Percentiles rank a stretch among this genome's conserved stretches.
These are phyloP conservation scores for Gossypioides kirkii DNA, from an alignment of 345 rosid genomes.

Conservation along the genomic window DNA sequence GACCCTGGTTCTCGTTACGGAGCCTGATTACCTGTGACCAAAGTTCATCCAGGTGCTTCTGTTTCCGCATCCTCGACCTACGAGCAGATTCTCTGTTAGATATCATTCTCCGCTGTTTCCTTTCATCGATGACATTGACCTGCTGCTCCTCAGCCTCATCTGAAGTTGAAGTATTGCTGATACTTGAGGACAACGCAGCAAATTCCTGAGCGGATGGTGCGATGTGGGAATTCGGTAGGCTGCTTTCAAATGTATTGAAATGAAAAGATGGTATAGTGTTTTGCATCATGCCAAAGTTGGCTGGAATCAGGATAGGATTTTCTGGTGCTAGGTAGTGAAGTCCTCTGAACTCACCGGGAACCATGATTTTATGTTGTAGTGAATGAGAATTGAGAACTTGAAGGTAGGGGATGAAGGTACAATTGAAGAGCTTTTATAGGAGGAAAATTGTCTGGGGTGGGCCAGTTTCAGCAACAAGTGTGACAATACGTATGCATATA, in stretches of 20 bases:
- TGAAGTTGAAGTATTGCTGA: slow-evolving; percentile 75
- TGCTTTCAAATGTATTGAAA: slow-evolving; percentile 35
- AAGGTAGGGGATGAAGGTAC: slow-evolving; percentile 28
- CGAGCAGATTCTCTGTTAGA: slow-evolving; percentile 97
- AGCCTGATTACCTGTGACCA: slow-evolving; percentile 83
- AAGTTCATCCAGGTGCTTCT: slow-evolving; percentile 90
- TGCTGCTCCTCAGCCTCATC: slow-evolving; percentile 76
- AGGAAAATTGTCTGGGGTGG: slow-evolving; percentile 25
- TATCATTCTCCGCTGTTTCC: slow-evolving; percentile 91
- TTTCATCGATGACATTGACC: slow-evolving; percentile 56
- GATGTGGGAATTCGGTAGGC: slow-evolving; percentile 29
- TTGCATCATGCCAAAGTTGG: slow-evolving; percentile 36
- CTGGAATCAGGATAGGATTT: slow-evolving; percentile 22
- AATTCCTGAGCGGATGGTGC: slow-evolving; percentile 34
- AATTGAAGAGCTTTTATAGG: slow-evolving; percentile 49
- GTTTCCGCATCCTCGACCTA: slow-evolving; percentile 94
- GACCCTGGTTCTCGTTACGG: slow-evolving; percentile 59
- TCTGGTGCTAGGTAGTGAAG: slow-evolving; percentile 43
- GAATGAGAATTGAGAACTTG: slow-evolving; percentile 14
- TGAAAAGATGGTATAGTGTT: slow-evolving; percentile 35
- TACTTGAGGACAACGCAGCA: slow-evolving; percentile 32
- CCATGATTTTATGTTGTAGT: slow-evolving; percentile 32
- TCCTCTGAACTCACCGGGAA: slow-evolving; percentile 51
- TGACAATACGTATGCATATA: slow-evolving; percentile 13
- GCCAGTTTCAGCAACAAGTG: slow-evolving; percentile 25